Evolutionary conservation across 2,329 filamentous ascomycete genomes (phyloP).

Genomic region (Fusarium setosum): DNA sequence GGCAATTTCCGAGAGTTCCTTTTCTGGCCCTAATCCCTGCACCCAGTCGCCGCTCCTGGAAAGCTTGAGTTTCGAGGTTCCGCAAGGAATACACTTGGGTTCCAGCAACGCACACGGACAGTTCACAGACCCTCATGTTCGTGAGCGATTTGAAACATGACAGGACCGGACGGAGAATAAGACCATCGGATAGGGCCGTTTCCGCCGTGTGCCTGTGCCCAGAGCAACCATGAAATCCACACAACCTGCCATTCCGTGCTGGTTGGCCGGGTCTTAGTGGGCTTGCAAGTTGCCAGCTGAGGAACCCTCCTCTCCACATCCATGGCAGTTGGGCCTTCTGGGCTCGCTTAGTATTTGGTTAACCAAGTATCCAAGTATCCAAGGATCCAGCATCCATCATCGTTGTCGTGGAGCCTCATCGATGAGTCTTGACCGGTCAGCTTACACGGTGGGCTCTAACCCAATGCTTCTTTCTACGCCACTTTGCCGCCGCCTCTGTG

Average conservation of each 20-base stretch:
- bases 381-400: conserved; percentile 1
- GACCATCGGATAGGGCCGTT: conserved; percentile 10
- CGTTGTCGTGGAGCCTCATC: background rate
- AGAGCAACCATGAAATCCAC: background rate
- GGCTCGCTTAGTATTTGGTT: background rate
- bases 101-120: conserved; percentile 2
- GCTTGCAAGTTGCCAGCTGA: conserved; percentile 30
- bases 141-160: conserved; percentile 10
- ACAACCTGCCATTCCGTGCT: background rate
- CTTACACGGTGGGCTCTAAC: conserved; percentile 26
- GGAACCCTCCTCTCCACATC: conserved; percentile 15
- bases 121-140: conserved; percentile 17
- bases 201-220: conserved; percentile 1
- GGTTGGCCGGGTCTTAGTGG: background rate
- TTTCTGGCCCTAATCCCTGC: conserved; percentile 12
- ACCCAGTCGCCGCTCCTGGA: conserved; percentile 25
- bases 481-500: conserved; percentile 14
- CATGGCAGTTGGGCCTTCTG: conserved; percentile 2
- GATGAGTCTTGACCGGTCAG: conserved; percentile 21
- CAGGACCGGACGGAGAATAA: conserved; percentile 6
- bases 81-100: conserved; percentile 5
- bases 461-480: conserved; percentile 4
- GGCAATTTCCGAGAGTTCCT: conserved; percentile 27
- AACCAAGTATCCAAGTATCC: conserved; percentile 11
- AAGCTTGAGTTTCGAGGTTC: conserved; percentile 19